Conservation (phyloP, 257 asterid genomes). For the Rehmannia glutinosa region DNA sequence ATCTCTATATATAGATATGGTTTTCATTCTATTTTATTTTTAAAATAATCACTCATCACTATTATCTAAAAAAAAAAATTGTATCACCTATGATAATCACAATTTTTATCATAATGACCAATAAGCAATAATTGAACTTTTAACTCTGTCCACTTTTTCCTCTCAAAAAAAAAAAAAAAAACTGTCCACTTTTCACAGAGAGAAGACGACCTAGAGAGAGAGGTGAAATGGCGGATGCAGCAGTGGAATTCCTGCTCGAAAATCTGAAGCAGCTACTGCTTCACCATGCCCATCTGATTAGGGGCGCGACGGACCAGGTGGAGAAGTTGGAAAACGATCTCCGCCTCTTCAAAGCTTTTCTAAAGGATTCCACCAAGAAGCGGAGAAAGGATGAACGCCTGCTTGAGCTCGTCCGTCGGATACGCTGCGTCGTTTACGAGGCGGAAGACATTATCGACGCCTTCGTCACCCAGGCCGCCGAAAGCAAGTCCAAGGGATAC, state of each 20-base stretch:
- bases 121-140: too few relatives aligned
- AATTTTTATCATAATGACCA: too few relatives aligned
- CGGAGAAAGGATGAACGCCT: conserved; percentile 16
- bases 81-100: too few relatives aligned
- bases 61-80: too few relatives aligned
- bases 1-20: too few relatives aligned
- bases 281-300: conserved; percentile 13
- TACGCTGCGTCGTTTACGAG: conserved; percentile 25
- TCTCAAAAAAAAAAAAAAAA: too few relatives aligned
- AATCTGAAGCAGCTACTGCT: conserved; percentile 28
- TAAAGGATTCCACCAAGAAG: conserved; percentile 19
- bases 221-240: conserved; percentile 27
- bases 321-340: conserved; percentile 24
- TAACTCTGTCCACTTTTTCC: too few relatives aligned
- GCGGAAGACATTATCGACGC: conserved; percentile 33
- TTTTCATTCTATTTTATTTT: too few relatives aligned
- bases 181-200: too few relatives aligned
- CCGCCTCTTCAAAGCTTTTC: conserved; percentile 28
- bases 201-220: not conserved
- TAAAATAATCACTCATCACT: too few relatives aligned
- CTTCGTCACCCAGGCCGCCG: conserved; percentile 19
- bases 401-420: conserved; percentile 23
- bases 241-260: conserved; percentile 28
- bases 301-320: conserved; percentile 12
- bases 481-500: conserved; percentile 8